Percentiles rank a stretch among this genome's conserved stretches.
Evolutionary conservation across 2,329 filamentous ascomycete species (phyloP).

Genomic region (Ophiostoma himal-ulmi): DNA sequence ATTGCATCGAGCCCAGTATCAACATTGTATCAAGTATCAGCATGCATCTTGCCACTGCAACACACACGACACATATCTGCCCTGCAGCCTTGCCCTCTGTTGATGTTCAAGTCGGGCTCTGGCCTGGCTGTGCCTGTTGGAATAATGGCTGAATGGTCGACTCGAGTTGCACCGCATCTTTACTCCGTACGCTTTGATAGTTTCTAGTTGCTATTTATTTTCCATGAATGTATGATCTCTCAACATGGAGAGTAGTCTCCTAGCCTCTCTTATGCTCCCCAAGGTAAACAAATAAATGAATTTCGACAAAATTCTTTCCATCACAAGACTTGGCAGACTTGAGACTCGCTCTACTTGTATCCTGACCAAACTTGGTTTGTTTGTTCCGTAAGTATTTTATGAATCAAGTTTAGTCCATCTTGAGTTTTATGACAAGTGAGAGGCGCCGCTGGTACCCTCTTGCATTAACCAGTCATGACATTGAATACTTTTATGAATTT

Average conservation of each 20-base stretch:
- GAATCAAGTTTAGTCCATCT: background rate
- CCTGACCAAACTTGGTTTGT: too few species aligned
- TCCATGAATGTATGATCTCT: background rate
- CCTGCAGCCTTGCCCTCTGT: slow-evolving; percentile 6
- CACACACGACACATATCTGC: slow-evolving; percentile 2
- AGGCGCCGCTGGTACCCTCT: background rate
- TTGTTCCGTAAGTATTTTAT: background rate
- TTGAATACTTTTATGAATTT: background rate
- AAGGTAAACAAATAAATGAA: too few species aligned
- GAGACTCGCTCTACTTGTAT: too few species aligned
- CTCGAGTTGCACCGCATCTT: background rate
- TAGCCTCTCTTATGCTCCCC: background rate
- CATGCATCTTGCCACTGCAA: background rate
- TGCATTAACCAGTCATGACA: too few species aligned
- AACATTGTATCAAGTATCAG: background rate
- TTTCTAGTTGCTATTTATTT: background rate
- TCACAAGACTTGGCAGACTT: too few species aligned
- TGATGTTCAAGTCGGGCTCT: background rate
- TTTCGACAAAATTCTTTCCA: too few species aligned
- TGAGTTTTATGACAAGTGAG: background rate
- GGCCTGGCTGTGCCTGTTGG: background rate
- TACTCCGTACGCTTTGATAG: background rate
- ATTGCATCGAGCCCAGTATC: background rate
- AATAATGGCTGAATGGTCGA: background rate
- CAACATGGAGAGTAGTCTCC: too few species aligned